A percentile compares a stretch with the other conserved stretches of the same genome.
Evolutionary conservation across 2,329 filamentous ascomycete species (phyloP).

Genomic region (Fusarium staphyleae): DNA sequence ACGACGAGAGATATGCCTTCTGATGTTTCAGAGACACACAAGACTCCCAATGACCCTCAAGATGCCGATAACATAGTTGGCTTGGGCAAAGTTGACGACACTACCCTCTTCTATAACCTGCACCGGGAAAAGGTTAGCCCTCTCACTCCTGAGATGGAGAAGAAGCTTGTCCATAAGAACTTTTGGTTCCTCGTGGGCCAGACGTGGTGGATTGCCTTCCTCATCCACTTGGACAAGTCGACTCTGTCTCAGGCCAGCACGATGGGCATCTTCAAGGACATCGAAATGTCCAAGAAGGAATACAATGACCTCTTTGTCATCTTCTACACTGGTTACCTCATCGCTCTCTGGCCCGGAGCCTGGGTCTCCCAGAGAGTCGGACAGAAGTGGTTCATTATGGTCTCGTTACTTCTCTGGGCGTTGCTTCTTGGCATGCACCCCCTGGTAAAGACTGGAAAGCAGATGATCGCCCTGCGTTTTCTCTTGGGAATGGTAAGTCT

Average conservation of each 20-base stretch:
- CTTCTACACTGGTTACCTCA: slow-evolving; percentile 1
- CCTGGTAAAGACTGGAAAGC: neutral
- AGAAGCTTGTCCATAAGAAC: slow-evolving; percentile 2
- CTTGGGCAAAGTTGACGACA: neutral
- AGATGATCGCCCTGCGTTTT: neutral
- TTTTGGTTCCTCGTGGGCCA: slow-evolving; percentile 10
- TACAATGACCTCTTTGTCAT: slow-evolving; percentile 1
- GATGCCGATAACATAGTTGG: neutral
- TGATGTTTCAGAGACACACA: no score
- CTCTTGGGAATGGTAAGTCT: neutral
- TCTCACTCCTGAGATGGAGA: neutral
- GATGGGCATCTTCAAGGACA: slow-evolving; percentile 11
- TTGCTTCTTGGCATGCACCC: neutral
- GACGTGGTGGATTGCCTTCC: slow-evolving; percentile 12
- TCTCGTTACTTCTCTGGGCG: neutral
- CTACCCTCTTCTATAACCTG: neutral
- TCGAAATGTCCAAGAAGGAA: slow-evolving; percentile 2
- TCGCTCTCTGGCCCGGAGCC: neutral
- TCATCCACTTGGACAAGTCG: slow-evolving; percentile 15
- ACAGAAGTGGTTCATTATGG: neutral
- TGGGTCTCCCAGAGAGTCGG: neutral
- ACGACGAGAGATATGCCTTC: no score
- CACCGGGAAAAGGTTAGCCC: neutral
- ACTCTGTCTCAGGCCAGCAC: slow-evolving; percentile 11
- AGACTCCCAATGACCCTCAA: no score